phyloP scores from a whole-genome alignment of 352 stramenopile genomes.

The Globisporangium nagaii region DNA sequence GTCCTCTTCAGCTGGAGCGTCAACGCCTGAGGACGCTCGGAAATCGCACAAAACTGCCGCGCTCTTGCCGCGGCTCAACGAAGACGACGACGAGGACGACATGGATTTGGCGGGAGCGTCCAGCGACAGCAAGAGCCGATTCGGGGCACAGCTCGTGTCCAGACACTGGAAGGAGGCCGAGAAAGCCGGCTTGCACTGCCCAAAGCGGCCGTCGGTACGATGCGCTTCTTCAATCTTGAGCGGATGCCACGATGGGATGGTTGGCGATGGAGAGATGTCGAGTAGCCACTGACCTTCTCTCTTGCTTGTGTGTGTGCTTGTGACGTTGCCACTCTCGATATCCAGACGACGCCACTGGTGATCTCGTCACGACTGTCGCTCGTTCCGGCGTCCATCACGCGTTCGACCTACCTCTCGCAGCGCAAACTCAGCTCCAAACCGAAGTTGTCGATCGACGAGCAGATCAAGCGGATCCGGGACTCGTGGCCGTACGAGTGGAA shows the following conservation, averaged over 20 bases:
- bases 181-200: conserved; percentile 22
- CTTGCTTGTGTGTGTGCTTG: background rate
- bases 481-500: conserved; percentile 66
- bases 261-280: too few species aligned
- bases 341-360: conserved; percentile 5
- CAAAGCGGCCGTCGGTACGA: conserved; percentile 25
- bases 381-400: conserved; percentile 49
- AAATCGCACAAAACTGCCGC: background rate
- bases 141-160: conserved; percentile 44
- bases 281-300: background rate
- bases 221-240: too few species aligned
- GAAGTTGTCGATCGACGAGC: conserved; percentile 22
- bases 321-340: too few species aligned
- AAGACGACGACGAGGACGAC: conserved; percentile 4
- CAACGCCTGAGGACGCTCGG: too few species aligned
- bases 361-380: conserved; percentile 14
- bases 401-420: conserved; percentile 38
- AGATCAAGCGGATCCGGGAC: conserved; percentile 57
- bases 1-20: background rate
- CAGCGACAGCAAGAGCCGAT: conserved; percentile 1
- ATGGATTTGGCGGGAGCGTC: too few species aligned
- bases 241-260: too few species aligned
- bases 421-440: conserved; percentile 15
- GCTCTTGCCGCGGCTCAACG: conserved; percentile 5
- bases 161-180: conserved; percentile 54